Evolutionary conservation across 1,284 basidiomycete species (phyloP).

Genomic region (Trametes pubescens): DNA sequence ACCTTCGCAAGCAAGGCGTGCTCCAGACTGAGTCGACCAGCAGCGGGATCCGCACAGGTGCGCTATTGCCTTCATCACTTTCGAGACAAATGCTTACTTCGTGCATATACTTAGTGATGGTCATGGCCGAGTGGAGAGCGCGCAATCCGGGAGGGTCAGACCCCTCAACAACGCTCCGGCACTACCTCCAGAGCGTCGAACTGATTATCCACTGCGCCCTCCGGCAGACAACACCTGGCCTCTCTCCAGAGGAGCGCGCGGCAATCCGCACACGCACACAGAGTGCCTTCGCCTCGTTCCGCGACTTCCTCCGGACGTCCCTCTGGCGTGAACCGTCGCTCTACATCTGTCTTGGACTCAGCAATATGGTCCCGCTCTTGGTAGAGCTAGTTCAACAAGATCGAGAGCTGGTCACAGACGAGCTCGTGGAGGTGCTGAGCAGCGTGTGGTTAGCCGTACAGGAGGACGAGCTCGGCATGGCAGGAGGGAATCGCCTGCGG

Average conservation of each 20-base stretch:
- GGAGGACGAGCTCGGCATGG: conserved; percentile 11
- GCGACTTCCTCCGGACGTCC: conserved; percentile 22
- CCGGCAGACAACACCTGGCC: conserved; percentile 5
- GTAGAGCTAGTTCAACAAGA: conserved; percentile 21
- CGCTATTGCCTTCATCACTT: not conserved
- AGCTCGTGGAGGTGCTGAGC: conserved; percentile 23
- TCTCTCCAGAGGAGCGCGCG: conserved; percentile 14
- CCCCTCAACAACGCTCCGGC: conserved; percentile 19
- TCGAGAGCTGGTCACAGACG: conserved; percentile 20
- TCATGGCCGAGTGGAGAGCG: conserved; percentile 25
- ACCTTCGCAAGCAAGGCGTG: conserved; percentile 16
- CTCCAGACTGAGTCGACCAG: not conserved
- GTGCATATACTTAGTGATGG: conserved; percentile 12
- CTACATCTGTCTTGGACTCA: conserved; percentile 26
- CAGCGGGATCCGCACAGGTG: conserved; percentile 18
- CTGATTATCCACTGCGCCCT: conserved; percentile 21
- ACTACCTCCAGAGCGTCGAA: conserved; percentile 27
- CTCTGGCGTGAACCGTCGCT: conserved; percentile 28
- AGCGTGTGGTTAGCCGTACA: conserved; percentile 18
- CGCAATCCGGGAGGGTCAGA: conserved; percentile 20
- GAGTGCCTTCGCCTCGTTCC: conserved; percentile 15
- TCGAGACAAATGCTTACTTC: not conserved
- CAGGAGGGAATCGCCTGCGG: conserved; percentile 13
- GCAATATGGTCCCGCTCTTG: conserved; percentile 26
- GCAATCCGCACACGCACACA: conserved; percentile 13